Base-by-base conservation (phyloP, 129 eudicot species). In the Escallonia rubra region DNA sequence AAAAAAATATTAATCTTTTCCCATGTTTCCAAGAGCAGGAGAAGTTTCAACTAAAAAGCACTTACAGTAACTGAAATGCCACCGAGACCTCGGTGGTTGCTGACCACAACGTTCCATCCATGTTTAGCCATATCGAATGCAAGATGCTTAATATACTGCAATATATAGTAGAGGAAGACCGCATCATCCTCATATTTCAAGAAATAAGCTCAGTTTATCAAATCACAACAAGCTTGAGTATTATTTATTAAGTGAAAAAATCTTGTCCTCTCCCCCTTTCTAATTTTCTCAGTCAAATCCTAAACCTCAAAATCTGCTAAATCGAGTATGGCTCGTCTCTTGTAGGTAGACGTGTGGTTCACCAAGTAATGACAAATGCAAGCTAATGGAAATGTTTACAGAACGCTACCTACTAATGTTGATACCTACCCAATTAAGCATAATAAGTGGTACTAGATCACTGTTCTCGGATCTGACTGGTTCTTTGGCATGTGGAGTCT, bases 51-150 rank as follows among this genome's bases (percentile, higher is more conserved):
- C 56, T 66, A 65, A 57, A 71, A 55, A 43, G 43, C 62, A 80
- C 98, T 89, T 69, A 93, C 98, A 12, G 98, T 93, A 68, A 93
- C 77, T 43, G 98, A 86, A 55, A 93, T 72, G 62, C 98, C 98
- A 57, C 96, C 98, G 57, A 93, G 74, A 54, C 98, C 98, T 46
- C 98, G 85, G 66, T 93, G 98, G 76, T 93, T 89, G 86, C 86
- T 61, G 68, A 89, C 79, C 53, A 93, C 98, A 69, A 89, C 96
- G 77, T 93, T 78, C 90, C 89, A 86, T 69, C 96, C 96, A 54
- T 75, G 65, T 81, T 86, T 77, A 15, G 98, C 98, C 23, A 85
- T 86, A 59, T 81, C 51, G 83, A 76, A 89, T 14, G 74, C 96
- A 41, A 93, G 95, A 73, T 89, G 98, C 76, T 89, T 89, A 63